Conservation (phyloP, 202 grass and related monocot species). For the Setaria italica region DNA sequence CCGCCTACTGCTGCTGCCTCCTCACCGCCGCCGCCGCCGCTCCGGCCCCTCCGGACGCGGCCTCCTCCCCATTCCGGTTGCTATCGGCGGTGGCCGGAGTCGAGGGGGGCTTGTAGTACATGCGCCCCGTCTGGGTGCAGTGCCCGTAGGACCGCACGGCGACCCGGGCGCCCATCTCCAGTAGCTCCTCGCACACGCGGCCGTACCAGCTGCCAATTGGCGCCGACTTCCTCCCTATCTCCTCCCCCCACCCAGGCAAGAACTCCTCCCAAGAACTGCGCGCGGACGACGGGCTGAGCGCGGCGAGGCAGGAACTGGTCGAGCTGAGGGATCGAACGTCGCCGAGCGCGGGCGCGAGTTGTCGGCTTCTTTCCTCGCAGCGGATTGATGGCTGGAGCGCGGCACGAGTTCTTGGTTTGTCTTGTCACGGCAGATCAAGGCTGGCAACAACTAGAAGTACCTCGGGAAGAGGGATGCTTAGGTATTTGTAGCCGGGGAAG, state of each 20-base stretch:
- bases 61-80: background rate
- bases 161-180: conserved; percentile 50
- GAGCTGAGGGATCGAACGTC: background rate
- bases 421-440: background rate
- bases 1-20: background rate
- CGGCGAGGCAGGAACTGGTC: background rate
- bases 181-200: conserved; percentile 48
- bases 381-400: background rate
- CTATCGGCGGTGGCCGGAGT: conserved; percentile 1
- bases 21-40: background rate
- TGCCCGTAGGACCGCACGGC: conserved; percentile 61
- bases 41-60: background rate
- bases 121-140: conserved; percentile 63
- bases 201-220: conserved; percentile 47
- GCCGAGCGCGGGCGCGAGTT: background rate
- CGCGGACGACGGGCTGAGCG: background rate
- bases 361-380: background rate
- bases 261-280: background rate
- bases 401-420: background rate
- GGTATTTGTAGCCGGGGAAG: conserved; percentile 8
- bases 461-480: background rate
- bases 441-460: background rate
- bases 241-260: background rate
- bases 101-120: conserved; percentile 78
- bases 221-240: conserved; percentile 27